Evolutionary conservation across 306 rosid species (phyloP).

Genomic region (Quercus ilex): DNA sequence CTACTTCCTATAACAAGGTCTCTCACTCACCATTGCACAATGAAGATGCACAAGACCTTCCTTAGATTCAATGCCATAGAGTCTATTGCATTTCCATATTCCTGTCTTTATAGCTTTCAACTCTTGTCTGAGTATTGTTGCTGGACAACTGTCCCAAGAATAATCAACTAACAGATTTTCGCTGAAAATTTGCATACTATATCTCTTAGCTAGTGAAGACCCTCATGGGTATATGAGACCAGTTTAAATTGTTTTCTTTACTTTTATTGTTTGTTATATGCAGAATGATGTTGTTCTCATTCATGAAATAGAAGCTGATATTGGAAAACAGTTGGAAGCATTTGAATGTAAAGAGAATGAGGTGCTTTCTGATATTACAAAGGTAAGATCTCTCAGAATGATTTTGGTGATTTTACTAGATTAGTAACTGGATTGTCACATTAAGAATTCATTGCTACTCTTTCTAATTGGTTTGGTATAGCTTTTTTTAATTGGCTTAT

Average conservation of each 20-base stretch:
- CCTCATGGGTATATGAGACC: slow-evolving; percentile 14
- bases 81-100: too few relatives aligned
- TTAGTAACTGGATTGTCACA: neutral
- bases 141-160: too few relatives aligned
- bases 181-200: neutral
- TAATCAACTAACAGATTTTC: too few relatives aligned
- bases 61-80: too few relatives aligned
- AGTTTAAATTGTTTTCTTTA: neutral
- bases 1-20: too few relatives aligned
- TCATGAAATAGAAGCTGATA: slow-evolving; percentile 61
- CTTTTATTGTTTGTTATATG: slow-evolving; percentile 19
- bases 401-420: neutral
- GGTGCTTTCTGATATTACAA: slow-evolving; percentile 54
- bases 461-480: neutral
- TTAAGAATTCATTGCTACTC: neutral
- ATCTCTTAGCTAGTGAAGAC: neutral
- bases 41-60: too few relatives aligned
- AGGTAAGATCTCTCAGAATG: slow-evolving; percentile 35
- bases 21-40: too few relatives aligned
- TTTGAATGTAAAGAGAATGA: slow-evolving; percentile 73
- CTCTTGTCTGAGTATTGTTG: too few relatives aligned
- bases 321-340: slow-evolving; percentile 59
- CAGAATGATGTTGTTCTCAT: slow-evolving; percentile 74
- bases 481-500: too few relatives aligned
- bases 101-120: too few relatives aligned